Evolutionary conservation across 352 stramenopile genomes (phyloP).

Genomic region (Thalassiosira mediterranea): DNA sequence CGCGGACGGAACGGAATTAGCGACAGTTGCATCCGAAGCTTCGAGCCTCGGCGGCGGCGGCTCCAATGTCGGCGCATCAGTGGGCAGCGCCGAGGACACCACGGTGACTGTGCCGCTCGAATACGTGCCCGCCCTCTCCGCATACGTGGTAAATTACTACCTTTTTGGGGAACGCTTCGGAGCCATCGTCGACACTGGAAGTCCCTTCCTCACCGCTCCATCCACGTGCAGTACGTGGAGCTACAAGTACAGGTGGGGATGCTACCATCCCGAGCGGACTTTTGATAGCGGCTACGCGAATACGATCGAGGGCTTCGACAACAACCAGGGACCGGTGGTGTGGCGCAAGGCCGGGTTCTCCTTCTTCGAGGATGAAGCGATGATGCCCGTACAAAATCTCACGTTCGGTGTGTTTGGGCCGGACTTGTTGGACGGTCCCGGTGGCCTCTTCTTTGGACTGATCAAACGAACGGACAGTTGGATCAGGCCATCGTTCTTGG

Average conservation of each 20-base stretch:
- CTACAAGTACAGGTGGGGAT: conserved; percentile 52
- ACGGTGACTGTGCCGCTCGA: conserved; percentile 20
- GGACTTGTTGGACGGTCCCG: conserved; percentile 50
- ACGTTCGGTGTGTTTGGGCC: conserved; percentile 63
- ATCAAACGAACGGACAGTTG: conserved; percentile 61
- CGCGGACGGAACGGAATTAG: too few relatives aligned
- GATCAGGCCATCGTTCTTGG: conserved; percentile 68
- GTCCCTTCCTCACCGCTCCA: conserved; percentile 63
- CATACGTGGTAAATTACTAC: conserved; percentile 42
- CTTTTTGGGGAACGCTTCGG: conserved; percentile 46
- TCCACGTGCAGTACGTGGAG: conserved; percentile 45
- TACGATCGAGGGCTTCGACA: conserved; percentile 68
- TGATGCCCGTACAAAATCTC: conserved; percentile 28
- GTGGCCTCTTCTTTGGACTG: conserved; percentile 67
- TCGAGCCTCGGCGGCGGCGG: neutral
- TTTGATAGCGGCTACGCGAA: conserved; percentile 37
- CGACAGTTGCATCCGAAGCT: neutral
- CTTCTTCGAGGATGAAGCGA: conserved; percentile 40
- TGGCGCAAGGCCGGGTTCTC: conserved; percentile 57
- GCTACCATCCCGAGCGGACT: conserved; percentile 42
- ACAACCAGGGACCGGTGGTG: conserved; percentile 58
- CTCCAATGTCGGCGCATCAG: too few relatives aligned
- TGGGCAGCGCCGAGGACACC: neutral
- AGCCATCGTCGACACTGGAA: conserved; percentile 65
- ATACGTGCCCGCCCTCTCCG: conserved; percentile 33